Evolutionary conservation across 1,284 basidiomycete genomes (phyloP).

Genomic region (Ceratobasidium sp.): DNA sequence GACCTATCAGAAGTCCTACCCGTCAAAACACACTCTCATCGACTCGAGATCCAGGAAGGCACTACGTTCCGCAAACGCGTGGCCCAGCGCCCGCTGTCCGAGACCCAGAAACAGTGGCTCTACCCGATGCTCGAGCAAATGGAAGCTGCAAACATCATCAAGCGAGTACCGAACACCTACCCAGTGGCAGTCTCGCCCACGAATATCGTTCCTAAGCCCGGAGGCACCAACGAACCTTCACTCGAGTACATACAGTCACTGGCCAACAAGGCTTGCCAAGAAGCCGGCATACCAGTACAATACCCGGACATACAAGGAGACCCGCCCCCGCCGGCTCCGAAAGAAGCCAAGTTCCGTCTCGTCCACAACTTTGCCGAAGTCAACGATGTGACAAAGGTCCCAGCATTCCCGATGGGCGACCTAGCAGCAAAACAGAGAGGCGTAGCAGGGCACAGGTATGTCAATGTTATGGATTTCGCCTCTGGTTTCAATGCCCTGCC

Average conservation of each 20-base stretch:
- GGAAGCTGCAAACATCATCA: conserved; percentile 56
- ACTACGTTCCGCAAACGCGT: conserved; percentile 43
- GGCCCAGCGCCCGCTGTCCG: conserved; percentile 52
- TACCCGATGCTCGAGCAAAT: conserved; percentile 55
- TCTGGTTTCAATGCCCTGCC: conserved; percentile 58
- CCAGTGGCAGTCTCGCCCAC: conserved; percentile 55
- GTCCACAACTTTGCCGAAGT: conserved; percentile 58
- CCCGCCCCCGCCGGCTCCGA: background rate
- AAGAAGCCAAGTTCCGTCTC: conserved; percentile 55
- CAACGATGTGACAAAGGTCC: conserved; percentile 57
- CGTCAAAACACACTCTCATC: conserved; percentile 48
- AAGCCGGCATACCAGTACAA: conserved; percentile 49
- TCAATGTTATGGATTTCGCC: conserved; percentile 57
- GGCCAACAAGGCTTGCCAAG: conserved; percentile 55
- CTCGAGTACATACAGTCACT: conserved; percentile 54
- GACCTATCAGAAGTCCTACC: conserved; percentile 34
- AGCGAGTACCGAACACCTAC: conserved; percentile 51
- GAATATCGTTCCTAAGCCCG: conserved; percentile 55
- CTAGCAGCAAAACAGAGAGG: conserved; percentile 57
- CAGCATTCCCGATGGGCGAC: conserved; percentile 58
- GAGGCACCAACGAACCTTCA: conserved; percentile 53
- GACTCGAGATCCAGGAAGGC: conserved; percentile 49
- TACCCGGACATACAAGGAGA: conserved; percentile 9
- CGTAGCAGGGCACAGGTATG: conserved; percentile 55
- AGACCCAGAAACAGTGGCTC: conserved; percentile 55